Percentiles rank a stretch among this genome's conserved stretches.
These are phyloP conservation scores for Neoboletus brunneissimus DNA, from an alignment of 768 basidiomycete genomes.

Conservation along the genomic window DNA sequence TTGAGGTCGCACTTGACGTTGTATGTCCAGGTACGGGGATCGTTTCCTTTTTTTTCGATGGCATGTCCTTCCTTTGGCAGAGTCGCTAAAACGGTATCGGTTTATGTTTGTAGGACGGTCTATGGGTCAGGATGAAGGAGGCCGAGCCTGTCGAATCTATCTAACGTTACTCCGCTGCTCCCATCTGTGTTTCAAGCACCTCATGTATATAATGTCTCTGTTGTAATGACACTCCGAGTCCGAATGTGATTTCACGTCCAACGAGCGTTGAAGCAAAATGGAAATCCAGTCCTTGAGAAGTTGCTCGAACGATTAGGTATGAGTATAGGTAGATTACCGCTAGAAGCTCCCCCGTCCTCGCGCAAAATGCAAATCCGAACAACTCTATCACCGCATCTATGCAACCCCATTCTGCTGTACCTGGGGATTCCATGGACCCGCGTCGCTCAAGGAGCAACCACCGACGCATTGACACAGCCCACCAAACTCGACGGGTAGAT, in stretches of 20 bases:
- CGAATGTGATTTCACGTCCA: background rate
- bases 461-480: conserved; percentile 74
- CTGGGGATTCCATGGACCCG: conserved; percentile 80
- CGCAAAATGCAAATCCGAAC: background rate
- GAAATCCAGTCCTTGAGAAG: conserved; percentile 8
- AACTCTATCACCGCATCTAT: conserved; percentile 15
- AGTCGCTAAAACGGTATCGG: background rate
- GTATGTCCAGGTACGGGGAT: conserved; percentile 38
- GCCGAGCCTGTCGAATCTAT: conserved; percentile 3
- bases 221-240: background rate
- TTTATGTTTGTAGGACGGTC: conserved; percentile 15
- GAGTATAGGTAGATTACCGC: conserved; percentile 30
- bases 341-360: conserved; percentile 1
- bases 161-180: background rate
- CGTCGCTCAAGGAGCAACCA: conserved; percentile 86
- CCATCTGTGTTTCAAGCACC: background rate
- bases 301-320: conserved; percentile 31
- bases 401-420: conserved; percentile 12
- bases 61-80: background rate
- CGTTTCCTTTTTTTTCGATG: background rate
- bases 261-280: background rate
- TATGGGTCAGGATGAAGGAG: conserved; percentile 28
- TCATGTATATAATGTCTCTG: background rate
- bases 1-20: conserved; percentile 41
- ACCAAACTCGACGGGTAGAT: conserved; percentile 83